Base-by-base conservation (phyloP, 2,329 filamentous ascomycete species). In the Pestalotiopsis sp. region DNA sequence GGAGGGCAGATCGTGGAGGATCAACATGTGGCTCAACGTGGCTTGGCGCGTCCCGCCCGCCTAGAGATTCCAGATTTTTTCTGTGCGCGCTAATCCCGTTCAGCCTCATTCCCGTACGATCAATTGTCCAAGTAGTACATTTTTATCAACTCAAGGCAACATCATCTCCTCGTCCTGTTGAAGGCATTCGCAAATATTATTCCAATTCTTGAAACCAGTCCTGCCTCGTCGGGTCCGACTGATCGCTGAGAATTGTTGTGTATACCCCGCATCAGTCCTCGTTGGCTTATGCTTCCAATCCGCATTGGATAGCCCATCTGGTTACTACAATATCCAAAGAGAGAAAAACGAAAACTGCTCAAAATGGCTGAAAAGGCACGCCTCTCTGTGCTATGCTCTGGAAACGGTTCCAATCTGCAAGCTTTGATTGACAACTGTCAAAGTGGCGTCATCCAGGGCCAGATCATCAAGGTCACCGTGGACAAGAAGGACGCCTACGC, bases 371-470 rank as follows among this genome's bases (percentile, higher is more conserved):
- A 70, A 23, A 59, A 59, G 23, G 71, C 71, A 12, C 71, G 71
- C 41, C 82, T 90, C 71, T 87, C 87, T 38, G 84, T 91, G 72
- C 85, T 91, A 63, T 90, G 91, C 74, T 91, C 89, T 59, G 89
- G 91, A 76, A 89, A 86, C 72, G 92, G 92, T 65, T 88, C 89
- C 45, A 94, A 94, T 76, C 86, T 94, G 1, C 91, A 95, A 84
- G 92, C 92, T 68, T 85, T 97, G 65, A 83, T 88, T 59, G 84
- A 88, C 72, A 83, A 81, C 58, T 77, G 83, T 31, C 75, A 80
- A 6, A 74, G 77, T 4, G 82, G 79, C 3, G 72, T 73, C 39
- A 83, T 87, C 25, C 76, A 78, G 6, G 82, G 82, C 67, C 75
- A 77, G 27, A 86, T 89, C 70, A 76, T 83, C 69, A 80, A 79